Evolutionary conservation across 148 eudicot species (phyloP).

Genomic region (Rhododendron vialii): DNA sequence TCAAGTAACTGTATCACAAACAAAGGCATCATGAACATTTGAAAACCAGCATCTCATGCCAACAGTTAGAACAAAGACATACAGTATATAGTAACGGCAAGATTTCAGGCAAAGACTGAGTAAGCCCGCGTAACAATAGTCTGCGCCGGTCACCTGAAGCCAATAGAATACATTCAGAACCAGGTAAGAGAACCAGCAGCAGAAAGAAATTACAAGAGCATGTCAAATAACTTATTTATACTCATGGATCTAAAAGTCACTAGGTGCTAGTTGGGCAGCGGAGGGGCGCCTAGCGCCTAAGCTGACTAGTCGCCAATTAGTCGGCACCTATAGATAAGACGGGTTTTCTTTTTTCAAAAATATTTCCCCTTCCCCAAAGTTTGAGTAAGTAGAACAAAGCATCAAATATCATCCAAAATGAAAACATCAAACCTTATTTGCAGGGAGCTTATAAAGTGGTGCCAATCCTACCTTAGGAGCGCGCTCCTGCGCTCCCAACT

Average conservation of each 20-base stretch:
- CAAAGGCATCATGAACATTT: conserved; percentile 13
- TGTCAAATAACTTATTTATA: neutral
- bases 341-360: neutral
- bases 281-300: neutral
- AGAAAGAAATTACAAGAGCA: conserved; percentile 2
- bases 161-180: conserved; percentile 10
- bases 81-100: conserved; percentile 83
- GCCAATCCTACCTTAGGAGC: no score
- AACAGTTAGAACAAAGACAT: conserved; percentile 29
- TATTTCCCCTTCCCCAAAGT: neutral
- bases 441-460: no score
- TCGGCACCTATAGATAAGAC: neutral
- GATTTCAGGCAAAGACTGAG: conserved; percentile 82
- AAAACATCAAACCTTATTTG: no score
- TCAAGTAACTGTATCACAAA: conserved; percentile 63
- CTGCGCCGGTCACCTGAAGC: conserved; percentile 88
- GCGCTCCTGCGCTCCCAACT: no score
- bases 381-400: neutral
- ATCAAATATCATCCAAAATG: neutral
- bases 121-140: conserved; percentile 77
- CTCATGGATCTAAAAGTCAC: neutral
- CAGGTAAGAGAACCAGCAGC: conserved; percentile 5
- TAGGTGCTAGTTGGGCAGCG: neutral
- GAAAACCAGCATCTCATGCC: neutral
- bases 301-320: neutral